Evolutionary conservation across 2,329 filamentous ascomycete species (phyloP), one percentile per base, ranked within the genome.

Genomic region (Beauveria bassiana): DNA sequence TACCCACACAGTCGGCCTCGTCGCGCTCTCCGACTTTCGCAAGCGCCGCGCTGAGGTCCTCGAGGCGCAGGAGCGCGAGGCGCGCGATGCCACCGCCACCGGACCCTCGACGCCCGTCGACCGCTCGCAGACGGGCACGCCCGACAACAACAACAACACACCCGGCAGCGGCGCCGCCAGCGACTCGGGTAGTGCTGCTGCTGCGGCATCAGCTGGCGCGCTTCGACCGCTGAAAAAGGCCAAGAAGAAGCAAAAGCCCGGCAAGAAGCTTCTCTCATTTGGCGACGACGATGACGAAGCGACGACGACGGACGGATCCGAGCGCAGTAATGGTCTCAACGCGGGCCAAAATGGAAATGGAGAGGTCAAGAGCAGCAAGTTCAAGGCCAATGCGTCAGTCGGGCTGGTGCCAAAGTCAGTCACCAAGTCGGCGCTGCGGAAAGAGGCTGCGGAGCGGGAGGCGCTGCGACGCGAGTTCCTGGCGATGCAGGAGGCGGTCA

Each of bases 21-120:
- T 98, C 59, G 86, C 90, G 62, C 86, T 97, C 49, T 91, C 90
- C 66, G 95, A 98, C 72, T 98, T 96, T 74, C 91, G 93, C 74
- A 98, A 99, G 78, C 87, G 95, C 63, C 91, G 93, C 74, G 93
- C 92, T 68, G 91, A 97, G 75, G 91, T 93, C n/a, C 79, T 96
- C 53, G 93, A 97, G 73, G 87, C 91, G 71, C 93, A 95, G 70
- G 91, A 95, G 70, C 85, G 89, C 69, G 91, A 95, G 69, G 87
- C 85, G 14, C 86, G 87, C 70, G 88, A 90, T 66, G 81, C 70
- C 43, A 78, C 83, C 28, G 70, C 82, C 61, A 72, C 75, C 60
- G 72, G 71, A 66, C 73, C 75, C 62, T 75, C 77, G 51, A 81
- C 79, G 50, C 78, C 81, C 46, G 40, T 53, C 40, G 79, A 81